Evolutionary conservation across 805 yeast genomes (phyloP).

Genomic region (Candida endomychidarum): DNA sequence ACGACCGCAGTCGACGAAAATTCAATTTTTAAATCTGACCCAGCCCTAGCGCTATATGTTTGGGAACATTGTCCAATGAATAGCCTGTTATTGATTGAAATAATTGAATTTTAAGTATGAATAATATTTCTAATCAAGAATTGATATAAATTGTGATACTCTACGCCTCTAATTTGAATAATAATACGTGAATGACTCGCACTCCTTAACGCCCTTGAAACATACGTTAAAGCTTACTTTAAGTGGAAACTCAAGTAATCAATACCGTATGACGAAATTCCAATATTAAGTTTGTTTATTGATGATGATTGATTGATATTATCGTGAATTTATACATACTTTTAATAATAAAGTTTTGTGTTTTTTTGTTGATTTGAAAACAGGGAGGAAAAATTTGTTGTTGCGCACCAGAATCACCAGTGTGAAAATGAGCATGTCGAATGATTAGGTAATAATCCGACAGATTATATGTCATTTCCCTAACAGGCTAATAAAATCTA

Average conservation of each 20-base stretch:
- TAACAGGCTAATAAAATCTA: too few relatives aligned
- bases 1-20: slow-evolving; percentile 4
- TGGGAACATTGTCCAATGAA: background rate
- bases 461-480: too few relatives aligned
- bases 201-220: slow-evolving; percentile 3
- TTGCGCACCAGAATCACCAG: slow-evolving; percentile 6
- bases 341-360: slow-evolving; percentile 3
- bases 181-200: slow-evolving; percentile 10
- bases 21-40: background rate
- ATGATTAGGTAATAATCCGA: slow-evolving; percentile 2
- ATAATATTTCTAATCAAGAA: too few relatives aligned
- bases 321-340: slow-evolving; percentile 1
- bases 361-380: slow-evolving; percentile 6
- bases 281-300: background rate
- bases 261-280: too few relatives aligned
- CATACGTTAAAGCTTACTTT: too few relatives aligned
- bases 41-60: background rate
- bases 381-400: slow-evolving; percentile 8
- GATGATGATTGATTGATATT: background rate
- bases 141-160: too few relatives aligned
- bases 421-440: background rate
- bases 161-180: too few relatives aligned
- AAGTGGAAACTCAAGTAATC: too few relatives aligned
- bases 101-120: too few relatives aligned
- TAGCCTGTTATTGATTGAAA: too few relatives aligned